Conservation (phyloP, 345 rosid species). For the Cardamine resedifolia region DNA sequence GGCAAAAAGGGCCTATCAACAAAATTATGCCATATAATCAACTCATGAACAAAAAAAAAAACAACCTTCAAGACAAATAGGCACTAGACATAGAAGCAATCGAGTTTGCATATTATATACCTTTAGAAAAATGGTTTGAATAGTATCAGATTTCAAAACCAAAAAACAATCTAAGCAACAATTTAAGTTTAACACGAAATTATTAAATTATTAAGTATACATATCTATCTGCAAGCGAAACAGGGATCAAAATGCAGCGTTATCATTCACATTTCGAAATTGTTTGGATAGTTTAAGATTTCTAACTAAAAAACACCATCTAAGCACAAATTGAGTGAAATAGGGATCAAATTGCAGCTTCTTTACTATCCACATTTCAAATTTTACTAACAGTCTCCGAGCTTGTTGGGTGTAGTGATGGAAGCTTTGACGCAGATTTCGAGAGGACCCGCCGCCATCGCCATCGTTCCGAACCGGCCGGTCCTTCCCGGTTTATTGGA, state of each 20-base stretch:
- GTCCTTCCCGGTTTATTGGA: conserved; percentile 21
- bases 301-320: background rate
- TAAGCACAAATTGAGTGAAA: background rate
- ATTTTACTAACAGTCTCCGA: conserved; percentile 72
- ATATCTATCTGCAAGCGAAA: background rate
- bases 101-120: background rate
- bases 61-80: background rate
- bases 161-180: background rate
- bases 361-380: conserved; percentile 23
- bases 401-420: conserved; percentile 63
- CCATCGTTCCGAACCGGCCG: conserved; percentile 34
- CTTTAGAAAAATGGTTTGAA: background rate
- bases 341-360: conserved; percentile 3
- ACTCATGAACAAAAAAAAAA: background rate
- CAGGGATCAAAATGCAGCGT: background rate
- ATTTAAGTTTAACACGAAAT: background rate
- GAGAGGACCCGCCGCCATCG: conserved; percentile 60
- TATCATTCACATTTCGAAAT: conserved; percentile 4
- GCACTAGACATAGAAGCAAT: background rate
- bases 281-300: background rate
- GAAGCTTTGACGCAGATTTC: conserved; percentile 91
- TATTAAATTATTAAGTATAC: background rate
- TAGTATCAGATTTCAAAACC: background rate
- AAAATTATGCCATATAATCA: conserved; percentile 1
- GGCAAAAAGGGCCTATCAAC: conserved; percentile 81